Conservation (phyloP, 495 filamentous ascomycete species). For the Aspergillus carlsbadensis region DNA sequence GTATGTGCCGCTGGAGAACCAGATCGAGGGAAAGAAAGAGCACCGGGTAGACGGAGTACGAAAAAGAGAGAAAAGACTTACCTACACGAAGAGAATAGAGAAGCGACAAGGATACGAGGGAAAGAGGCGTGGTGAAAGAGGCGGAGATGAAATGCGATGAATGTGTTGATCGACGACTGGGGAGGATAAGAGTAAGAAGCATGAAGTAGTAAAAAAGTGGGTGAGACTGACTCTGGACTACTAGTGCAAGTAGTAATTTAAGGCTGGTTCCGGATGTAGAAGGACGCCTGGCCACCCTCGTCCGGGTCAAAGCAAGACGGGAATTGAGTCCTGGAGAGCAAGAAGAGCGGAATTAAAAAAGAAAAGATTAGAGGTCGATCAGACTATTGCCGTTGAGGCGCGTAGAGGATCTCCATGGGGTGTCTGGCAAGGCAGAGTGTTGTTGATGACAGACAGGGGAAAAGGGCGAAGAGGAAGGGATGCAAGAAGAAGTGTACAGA, state of each 20-base stretch:
- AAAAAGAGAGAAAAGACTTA: constrained; percentile 1
- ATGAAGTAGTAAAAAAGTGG: constrained; percentile 6
- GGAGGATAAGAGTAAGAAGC: not conserved
- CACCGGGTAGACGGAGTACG: not conserved
- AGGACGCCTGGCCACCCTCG: not conserved
- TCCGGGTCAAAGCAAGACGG: too few species aligned
- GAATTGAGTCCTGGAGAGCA: not conserved
- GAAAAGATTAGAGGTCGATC: not conserved
- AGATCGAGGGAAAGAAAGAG: not conserved
- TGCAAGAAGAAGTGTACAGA: not conserved
- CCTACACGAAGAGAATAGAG: constrained; percentile 2
- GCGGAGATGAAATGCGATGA: not conserved
- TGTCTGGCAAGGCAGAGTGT: not conserved
- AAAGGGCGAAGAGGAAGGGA: constrained; percentile 5
- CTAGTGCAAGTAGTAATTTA: not conserved
- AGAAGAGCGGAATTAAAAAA: not conserved
- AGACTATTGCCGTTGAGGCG: constrained; percentile 4
- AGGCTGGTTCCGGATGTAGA: constrained; percentile 8
- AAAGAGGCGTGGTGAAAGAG: not conserved
- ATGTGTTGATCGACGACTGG: constrained; percentile 2
- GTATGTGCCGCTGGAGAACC: constrained; percentile 1
- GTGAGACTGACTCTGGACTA: not conserved
- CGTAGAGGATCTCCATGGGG: constrained; percentile 14
- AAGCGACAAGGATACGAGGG: not conserved
- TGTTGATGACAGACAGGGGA: constrained; percentile 13